These are phyloP conservation scores for Gaertneriomyces sp. DNA, from an alignment of 192 early-diverging fungal species.

Conservation along the genomic window DNA sequence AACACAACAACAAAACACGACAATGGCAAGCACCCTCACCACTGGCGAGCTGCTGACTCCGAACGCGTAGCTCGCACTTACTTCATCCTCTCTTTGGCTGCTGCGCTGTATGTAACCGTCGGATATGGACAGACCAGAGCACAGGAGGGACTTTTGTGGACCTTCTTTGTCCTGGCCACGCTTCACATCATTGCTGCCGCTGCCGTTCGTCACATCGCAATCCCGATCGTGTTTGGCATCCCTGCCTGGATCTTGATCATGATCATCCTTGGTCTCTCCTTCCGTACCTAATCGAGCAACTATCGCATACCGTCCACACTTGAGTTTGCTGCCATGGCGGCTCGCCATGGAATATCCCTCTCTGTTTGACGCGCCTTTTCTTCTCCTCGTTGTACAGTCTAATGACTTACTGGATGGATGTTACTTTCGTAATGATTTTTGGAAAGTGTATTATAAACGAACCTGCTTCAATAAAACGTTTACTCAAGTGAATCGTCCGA, in stretches of 20 bases:
- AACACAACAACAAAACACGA: neutral
- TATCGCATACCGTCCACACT: too few species aligned
- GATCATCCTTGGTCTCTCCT: constrained; percentile 17
- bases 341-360: too few species aligned
- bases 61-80: constrained; percentile 21
- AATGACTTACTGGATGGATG: too few species aligned
- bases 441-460: too few species aligned
- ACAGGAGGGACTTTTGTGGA: constrained; percentile 9
- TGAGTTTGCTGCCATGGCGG: too few species aligned
- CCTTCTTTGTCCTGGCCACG: constrained; percentile 19
- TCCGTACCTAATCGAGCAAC: neutral
- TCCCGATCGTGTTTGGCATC: constrained; percentile 10
- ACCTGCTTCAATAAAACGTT: too few species aligned
- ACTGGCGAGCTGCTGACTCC: constrained; percentile 15
- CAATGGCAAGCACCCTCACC: constrained; percentile 3
- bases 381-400: too few species aligned
- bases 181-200: constrained; percentile 18
- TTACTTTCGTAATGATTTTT: too few species aligned
- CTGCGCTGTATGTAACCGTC: constrained; percentile 11
- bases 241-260: constrained; percentile 19
- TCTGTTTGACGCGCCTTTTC: too few species aligned
- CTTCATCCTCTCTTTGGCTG: constrained; percentile 24
- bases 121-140: constrained; percentile 13
- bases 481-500: too few species aligned
- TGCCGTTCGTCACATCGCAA: constrained; percentile 1